Base-by-base conservation (phyloP, 805 yeast species). In the Candida nitratophila region DNA sequence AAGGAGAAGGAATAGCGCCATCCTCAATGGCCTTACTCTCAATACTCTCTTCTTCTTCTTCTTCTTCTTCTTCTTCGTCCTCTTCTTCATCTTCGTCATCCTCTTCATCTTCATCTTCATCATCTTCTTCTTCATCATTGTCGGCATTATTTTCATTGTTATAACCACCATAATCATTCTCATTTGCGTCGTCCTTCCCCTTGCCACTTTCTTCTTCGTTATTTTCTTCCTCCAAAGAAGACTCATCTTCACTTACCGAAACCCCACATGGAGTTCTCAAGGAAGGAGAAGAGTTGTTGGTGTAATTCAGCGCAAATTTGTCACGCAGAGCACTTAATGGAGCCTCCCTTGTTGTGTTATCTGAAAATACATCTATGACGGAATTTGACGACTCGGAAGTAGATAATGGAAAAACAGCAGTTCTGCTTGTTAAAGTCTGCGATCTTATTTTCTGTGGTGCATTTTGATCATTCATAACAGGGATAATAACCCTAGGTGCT, bases 11-110 rank as follows among this genome's bases (percentile, higher is more conserved):
- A 31, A 32, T 44, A 5, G 55, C 57, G 20, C 51, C 56, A 9
- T 57, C 56, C 39, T 54, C 60, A 24, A 55, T 51, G 5, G 59
- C 60, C 9, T 44, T 40, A 10, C 50, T 38, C 42, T 52, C 56
- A 27, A 51, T 53, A 31, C 48, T 50, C 35, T 50, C 50, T 15
- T 48, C 51, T n/a, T 38, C 45, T 5, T 40, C 46, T n/a, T 38
- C 45, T 5, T 40, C 46, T 6, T 41, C 44, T n/a, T 14, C 29
- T 10, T 24, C 27, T 24, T 24, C 27, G 10, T 24, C 27, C 10
- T 24, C 27, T 10, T 24, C 27, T 24, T 24, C 27, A 7, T 24
- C 27, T 24, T 24, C 27, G 6, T 24, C 27, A 7, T 24, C 27
- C 27, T 24, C 27, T 16, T 38, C 27, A 2, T 36, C 22, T 8